Evolutionary conservation across 192 early-diverging fungal species (phyloP).

Genomic region (Entomortierella lignicola): DNA sequence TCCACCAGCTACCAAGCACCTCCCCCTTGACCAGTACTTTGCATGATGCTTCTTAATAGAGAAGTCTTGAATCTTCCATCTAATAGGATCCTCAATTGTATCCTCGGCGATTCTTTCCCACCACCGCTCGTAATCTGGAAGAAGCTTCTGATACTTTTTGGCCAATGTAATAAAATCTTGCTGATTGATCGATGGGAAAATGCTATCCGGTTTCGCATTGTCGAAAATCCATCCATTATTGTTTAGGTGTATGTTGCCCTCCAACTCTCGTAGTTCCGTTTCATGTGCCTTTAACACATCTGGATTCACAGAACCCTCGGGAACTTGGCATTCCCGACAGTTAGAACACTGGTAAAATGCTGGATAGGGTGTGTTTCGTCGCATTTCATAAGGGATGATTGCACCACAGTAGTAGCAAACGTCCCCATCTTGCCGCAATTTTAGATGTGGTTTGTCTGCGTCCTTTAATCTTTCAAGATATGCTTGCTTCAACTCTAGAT

Average conservation of each 20-base stretch:
- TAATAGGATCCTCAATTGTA: background rate
- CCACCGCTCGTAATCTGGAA: background rate
- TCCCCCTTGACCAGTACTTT: constrained; percentile 6
- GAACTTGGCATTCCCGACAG: background rate
- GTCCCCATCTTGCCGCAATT: constrained; percentile 16
- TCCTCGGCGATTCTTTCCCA: constrained; percentile 9
- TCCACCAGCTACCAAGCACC: constrained; percentile 21
- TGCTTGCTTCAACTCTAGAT: constrained; percentile 23
- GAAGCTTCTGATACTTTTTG: background rate
- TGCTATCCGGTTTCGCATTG: background rate
- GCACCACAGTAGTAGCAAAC: constrained; percentile 29
- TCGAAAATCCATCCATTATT: constrained; percentile 8
- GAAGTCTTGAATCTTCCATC: background rate
- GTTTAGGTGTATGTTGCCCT: constrained; percentile 4
- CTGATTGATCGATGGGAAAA: background rate
- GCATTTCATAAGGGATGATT: constrained; percentile 8
- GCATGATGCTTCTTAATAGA: background rate
- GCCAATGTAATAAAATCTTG: background rate
- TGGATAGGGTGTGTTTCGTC: constrained; percentile 10
- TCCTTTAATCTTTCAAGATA: background rate
- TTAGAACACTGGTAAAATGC: constrained; percentile 1
- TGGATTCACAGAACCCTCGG: background rate
- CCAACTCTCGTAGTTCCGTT: constrained; percentile 5
- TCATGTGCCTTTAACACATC: background rate
- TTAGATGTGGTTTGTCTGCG: constrained; percentile 12